Conservation (phyloP, 2,329 filamentous ascomycete genomes). For the Neocatenulostroma microsporum region DNA sequence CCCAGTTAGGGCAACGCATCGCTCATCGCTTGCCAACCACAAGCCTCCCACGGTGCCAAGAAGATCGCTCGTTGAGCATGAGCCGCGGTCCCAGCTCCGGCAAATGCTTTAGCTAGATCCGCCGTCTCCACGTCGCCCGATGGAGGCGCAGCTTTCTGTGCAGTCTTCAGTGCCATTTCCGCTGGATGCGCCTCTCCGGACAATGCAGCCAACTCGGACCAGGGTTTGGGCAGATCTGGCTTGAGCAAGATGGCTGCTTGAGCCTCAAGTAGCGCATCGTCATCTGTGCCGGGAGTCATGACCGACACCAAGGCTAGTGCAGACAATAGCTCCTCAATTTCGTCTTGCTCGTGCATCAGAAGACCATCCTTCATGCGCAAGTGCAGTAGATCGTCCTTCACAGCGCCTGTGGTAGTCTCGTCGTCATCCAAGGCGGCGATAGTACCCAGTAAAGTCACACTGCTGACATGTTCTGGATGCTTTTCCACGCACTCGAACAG, state of each 20-base stretch:
- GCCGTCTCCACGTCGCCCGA: constrained; percentile 58
- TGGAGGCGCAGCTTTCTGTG: constrained; percentile 65
- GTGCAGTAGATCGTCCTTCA: constrained; percentile 65
- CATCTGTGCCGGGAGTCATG: constrained; percentile 26
- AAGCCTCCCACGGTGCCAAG: constrained; percentile 65
- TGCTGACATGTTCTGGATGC: constrained; percentile 66
- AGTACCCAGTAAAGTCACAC: constrained; percentile 72
- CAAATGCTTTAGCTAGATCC: constrained; percentile 65
- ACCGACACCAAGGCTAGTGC: constrained; percentile 58
- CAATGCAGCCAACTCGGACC: constrained; percentile 63
- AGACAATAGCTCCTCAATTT: constrained; percentile 67
- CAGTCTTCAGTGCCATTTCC: constrained; percentile 76
- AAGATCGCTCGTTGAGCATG: constrained; percentile 73
- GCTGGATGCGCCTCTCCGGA: constrained; percentile 51
- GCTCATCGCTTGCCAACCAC: constrained; percentile 14
- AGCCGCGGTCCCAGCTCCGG: constrained; percentile 60
- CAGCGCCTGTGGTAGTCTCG: constrained; percentile 69
- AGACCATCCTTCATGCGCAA: constrained; percentile 62
- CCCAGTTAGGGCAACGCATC: constrained; percentile 6
- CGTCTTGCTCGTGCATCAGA: constrained; percentile 54
- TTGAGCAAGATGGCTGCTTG: constrained; percentile 72
- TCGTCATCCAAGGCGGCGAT: constrained; percentile 78
- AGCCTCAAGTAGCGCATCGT: constrained; percentile 51
- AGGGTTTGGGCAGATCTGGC: constrained; percentile 70
- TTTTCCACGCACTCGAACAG: constrained; percentile 73